Percentiles rank a stretch among this genome's conserved stretches.
Conservation (phyloP, 257 asterid species). For the Prunella vulgaris region DNA sequence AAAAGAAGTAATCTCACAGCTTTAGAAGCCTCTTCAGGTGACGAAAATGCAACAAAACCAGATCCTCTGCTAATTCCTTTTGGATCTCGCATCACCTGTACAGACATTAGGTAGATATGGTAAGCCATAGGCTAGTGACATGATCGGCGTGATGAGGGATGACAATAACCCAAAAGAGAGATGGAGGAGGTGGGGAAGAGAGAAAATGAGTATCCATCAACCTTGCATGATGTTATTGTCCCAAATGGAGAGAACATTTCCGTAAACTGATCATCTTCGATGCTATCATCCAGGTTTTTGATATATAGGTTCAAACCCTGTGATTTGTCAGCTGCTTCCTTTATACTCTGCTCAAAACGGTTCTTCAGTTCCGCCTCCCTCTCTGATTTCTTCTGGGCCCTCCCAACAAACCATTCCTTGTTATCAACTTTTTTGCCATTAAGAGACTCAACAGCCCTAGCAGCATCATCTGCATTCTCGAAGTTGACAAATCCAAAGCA, state of each 20-base stretch:
- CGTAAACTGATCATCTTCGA: constrained; percentile 82
- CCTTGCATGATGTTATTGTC: constrained; percentile 89
- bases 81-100: constrained; percentile 87
- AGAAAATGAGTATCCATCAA: constrained; percentile 23
- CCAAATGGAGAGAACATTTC: constrained; percentile 81
- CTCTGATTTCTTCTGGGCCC: constrained; percentile 92
- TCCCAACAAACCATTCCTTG: constrained; percentile 88
- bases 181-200: too few species aligned
- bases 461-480: constrained; percentile 87
- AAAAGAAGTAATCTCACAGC: constrained; percentile 49
- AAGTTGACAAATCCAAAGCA: constrained; percentile 93
- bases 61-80: constrained; percentile 89
- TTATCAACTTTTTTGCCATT: constrained; percentile 63
- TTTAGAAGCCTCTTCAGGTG: constrained; percentile 84
- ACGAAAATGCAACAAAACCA: constrained; percentile 93
- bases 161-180: background rate
- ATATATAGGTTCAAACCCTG: constrained; percentile 77
- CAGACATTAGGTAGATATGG: constrained; percentile 10
- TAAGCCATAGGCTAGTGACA: background rate
- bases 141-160: background rate
- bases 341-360: constrained; percentile 72
- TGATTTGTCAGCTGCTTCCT: constrained; percentile 77
- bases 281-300: constrained; percentile 77
- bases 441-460: constrained; percentile 74
- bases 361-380: constrained; percentile 67